Base-by-base conservation (phyloP, 257 asterid species). In the Scutellaria barbata region DNA sequence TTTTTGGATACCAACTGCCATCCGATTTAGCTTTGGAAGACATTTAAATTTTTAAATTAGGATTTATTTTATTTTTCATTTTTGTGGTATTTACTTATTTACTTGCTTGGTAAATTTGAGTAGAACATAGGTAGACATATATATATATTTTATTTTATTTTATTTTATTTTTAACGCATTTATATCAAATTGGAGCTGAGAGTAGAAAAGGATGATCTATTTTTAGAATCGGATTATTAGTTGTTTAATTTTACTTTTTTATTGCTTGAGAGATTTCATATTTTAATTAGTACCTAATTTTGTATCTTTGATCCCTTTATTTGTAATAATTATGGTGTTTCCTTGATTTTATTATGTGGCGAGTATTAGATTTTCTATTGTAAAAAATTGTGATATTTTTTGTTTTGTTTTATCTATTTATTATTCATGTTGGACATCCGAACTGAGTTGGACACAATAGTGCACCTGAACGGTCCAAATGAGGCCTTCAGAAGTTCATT, bases 1-100 rank as follows among this genome's bases (percentile, higher is more conserved):
- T 89, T 66, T 87, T 84, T 79, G 96, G 95, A 51, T 89, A 89
- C 66, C 82, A 87, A 68, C 85, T 88, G 71, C 95, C 96, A 18
- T 82, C 87, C 42, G 84, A 87, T 81, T 60, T 91, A 71, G 13
- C 83, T 71, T 71, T 90, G 75, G 94, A 88, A 8, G 94, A 84
- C 63, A 82, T 85, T 69, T 88, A 63, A 63, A 13, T 69, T 40
- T 60, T 7, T 6, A 11, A 10, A 4, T 39, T 69, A 14, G 42
- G 14, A 1, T 10, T 69, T 69, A 8, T 63, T 67, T 59, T 61
- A 4, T 0, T 68, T n/a, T 16, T 66, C 59, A 8, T 33, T 11
- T 64, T 57, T 10, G 11, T 53, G 35, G 11, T 33, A 11, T 45
- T 54, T 8, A 20, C 39, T 11, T 58, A 48, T 48, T 46, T 20